phyloP scores from a whole-genome alignment of 2,329 filamentous ascomycete genomes.

The Aspergillus alliaceus region DNA sequence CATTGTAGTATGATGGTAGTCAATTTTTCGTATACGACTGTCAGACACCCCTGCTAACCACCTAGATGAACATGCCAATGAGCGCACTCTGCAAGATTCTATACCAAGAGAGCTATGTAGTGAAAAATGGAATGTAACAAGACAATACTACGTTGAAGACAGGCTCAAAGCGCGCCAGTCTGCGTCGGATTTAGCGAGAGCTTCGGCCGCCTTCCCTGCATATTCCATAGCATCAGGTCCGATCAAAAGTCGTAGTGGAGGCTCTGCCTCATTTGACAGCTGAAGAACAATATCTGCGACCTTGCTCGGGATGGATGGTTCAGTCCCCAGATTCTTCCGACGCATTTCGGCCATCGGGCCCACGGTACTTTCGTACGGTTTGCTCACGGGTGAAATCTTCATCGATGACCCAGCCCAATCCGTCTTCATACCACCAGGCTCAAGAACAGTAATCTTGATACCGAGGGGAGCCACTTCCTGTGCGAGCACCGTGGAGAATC shows the following conservation, averaged over 20 bases:
- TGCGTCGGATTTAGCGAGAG: background rate
- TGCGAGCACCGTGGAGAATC: slow-evolving; percentile 39
- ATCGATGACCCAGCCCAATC: slow-evolving; percentile 40
- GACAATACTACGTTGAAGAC: too few relatives aligned
- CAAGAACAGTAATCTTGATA: slow-evolving; percentile 41
- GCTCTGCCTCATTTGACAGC: background rate
- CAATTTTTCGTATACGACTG: too few relatives aligned
- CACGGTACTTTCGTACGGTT: slow-evolving; percentile 29
- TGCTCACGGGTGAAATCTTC: slow-evolving; percentile 24
- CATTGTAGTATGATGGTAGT: too few relatives aligned
- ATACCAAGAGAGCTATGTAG: too few relatives aligned
- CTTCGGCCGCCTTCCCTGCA: background rate
- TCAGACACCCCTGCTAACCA: too few relatives aligned
- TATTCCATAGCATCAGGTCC: background rate
- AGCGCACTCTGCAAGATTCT: too few relatives aligned
- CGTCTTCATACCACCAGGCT: slow-evolving; percentile 45
- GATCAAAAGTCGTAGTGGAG: background rate
- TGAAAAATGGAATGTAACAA: too few relatives aligned
- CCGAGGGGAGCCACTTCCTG: slow-evolving; percentile 40
- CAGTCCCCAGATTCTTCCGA: background rate
- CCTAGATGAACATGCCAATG: too few relatives aligned
- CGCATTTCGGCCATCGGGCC: background rate
- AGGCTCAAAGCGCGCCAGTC: background rate
- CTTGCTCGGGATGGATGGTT: background rate
- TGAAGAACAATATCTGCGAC: background rate